Base-by-base conservation (phyloP, 228 moss, liverwort and hornwort genomes). In the Sphagnum magellanicum region DNA sequence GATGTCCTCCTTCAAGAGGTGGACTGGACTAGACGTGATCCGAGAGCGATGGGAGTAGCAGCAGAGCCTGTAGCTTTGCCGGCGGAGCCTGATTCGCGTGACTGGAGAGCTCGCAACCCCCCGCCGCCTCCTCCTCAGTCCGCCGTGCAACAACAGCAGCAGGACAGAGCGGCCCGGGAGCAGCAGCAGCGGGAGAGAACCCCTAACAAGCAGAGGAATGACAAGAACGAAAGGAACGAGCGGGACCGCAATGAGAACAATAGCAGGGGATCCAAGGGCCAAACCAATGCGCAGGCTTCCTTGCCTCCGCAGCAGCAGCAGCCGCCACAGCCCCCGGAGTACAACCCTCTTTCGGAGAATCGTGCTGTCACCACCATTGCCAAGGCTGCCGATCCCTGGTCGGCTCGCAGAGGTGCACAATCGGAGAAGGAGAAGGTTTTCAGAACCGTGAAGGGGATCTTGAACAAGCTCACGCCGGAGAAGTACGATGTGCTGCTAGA, bases 71-170 rank as follows among this genome's bases (percentile, higher is more conserved):
- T 32, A 32, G 32, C 32, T 32, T 32, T 32, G 32, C 32, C 32
- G 1, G 32, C 32, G 32, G 91, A 91, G 79, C 79, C 88, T 4
- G 93, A 97, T 46, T 81, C 67, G 46, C 78, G 96, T 65, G 92
- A 97, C 77, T 94, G 94, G 94, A 89, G 91, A 74, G 51, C 78
- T 0, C 89, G 94, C 8, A 83, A 89, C 14, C 94, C 94, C 3
- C 9, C 55, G 11, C 76, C 86, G 14, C 74, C 86, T 15, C 78
- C 85, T 0, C 80, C 68, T 65, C 79, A 72, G 49, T 89, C 91
- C 74, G 84, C 86, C 49, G 75, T 75, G 52, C 76, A 84, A 63
- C 72, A 79, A 66, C 88, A 88, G 75, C 79, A 75, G 9, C 87
- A 78, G 74, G 89, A 89, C 32, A 32, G 32, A 32, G 32, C 2